Conservation (phyloP, 352 stramenopile genomes). For the Phytophthora tubulina region DNA sequence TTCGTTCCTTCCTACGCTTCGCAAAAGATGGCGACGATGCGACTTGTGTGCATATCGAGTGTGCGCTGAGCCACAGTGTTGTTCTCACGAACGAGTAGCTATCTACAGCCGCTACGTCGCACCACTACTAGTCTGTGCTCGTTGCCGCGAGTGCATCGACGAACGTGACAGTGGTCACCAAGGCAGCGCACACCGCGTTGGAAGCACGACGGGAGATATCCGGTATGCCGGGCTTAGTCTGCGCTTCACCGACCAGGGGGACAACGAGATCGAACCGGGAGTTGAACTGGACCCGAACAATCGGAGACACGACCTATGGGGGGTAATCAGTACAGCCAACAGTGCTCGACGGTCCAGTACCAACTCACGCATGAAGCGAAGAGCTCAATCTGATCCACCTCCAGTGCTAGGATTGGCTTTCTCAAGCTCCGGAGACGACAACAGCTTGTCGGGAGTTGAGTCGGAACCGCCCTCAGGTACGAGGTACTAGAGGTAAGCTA, state of each 20-base stretch:
- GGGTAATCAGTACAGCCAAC: neutral
- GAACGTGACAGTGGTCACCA: slow-evolving; percentile 12
- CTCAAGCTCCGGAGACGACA: slow-evolving; percentile 39
- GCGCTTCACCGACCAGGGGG: slow-evolving; percentile 16
- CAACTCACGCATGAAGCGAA: slow-evolving; percentile 14
- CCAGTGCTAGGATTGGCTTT: slow-evolving; percentile 28
- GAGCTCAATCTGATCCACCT: slow-evolving; percentile 33
- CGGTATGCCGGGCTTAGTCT: slow-evolving; percentile 39
- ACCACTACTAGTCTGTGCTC: slow-evolving; percentile 39
- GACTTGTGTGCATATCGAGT: slow-evolving; percentile 50
- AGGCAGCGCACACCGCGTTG: slow-evolving; percentile 7
- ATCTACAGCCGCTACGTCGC: slow-evolving; percentile 53
- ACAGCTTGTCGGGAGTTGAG: slow-evolving; percentile 5
- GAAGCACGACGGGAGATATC: slow-evolving; percentile 6
- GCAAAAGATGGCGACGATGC: slow-evolving; percentile 36
- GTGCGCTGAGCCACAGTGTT: slow-evolving; percentile 38
- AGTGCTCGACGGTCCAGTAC: slow-evolving; percentile 2
- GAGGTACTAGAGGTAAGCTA: too few species aligned
- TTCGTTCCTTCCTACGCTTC: slow-evolving; percentile 27
- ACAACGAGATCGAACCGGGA: slow-evolving; percentile 26
- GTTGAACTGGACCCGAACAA: slow-evolving; percentile 24
- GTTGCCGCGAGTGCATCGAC: slow-evolving; percentile 45
- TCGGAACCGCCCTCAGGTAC: too few species aligned
- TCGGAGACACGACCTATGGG: slow-evolving; percentile 14
- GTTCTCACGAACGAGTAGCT: slow-evolving; percentile 40